Conservation (phyloP, 352 stramenopile species). For the Pythium vanterpoolii region DNA sequence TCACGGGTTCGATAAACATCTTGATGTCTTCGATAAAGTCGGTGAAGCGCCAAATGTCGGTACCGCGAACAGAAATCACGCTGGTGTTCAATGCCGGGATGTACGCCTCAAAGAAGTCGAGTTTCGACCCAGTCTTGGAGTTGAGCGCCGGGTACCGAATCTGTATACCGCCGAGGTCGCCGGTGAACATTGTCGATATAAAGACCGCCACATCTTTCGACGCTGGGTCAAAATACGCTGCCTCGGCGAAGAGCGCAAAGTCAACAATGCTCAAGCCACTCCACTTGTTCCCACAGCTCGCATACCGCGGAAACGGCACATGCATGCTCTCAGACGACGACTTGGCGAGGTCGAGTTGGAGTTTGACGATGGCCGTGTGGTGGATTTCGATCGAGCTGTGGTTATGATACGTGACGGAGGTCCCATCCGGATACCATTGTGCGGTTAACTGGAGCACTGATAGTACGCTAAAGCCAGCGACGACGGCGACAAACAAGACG, state of each 20-base stretch:
- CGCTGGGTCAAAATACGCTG: slow-evolving; percentile 86
- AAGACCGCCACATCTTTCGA: slow-evolving; percentile 72
- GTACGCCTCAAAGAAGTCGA: slow-evolving; percentile 83
- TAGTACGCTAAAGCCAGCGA: slow-evolving; percentile 75
- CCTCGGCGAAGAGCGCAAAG: slow-evolving; percentile 81
- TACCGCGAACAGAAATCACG: slow-evolving; percentile 85
- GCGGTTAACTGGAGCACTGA: slow-evolving; percentile 64
- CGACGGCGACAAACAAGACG: slow-evolving; percentile 58
- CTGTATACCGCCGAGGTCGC: slow-evolving; percentile 38
- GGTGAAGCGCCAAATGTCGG: slow-evolving; percentile 87
- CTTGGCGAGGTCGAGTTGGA: slow-evolving; percentile 69
- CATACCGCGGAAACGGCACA: slow-evolving; percentile 55
- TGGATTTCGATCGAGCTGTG: slow-evolving; percentile 74
- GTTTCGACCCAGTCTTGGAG: slow-evolving; percentile 78
- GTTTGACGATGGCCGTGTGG: slow-evolving; percentile 80
- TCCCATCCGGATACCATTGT: slow-evolving; percentile 80
- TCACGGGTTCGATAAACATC: slow-evolving; percentile 89
- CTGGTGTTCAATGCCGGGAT: slow-evolving; percentile 79
- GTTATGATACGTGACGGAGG: slow-evolving; percentile 58
- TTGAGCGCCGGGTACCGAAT: slow-evolving; percentile 69
- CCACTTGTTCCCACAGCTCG: slow-evolving; percentile 75
- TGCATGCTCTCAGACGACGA: slow-evolving; percentile 30
- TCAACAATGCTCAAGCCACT: slow-evolving; percentile 76
- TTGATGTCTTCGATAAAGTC: slow-evolving; percentile 92
- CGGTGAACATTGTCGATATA: slow-evolving; percentile 61